phyloP scores from a whole-genome alignment of 139 green algal species.

The Chlamydomonas eustigma region DNA sequence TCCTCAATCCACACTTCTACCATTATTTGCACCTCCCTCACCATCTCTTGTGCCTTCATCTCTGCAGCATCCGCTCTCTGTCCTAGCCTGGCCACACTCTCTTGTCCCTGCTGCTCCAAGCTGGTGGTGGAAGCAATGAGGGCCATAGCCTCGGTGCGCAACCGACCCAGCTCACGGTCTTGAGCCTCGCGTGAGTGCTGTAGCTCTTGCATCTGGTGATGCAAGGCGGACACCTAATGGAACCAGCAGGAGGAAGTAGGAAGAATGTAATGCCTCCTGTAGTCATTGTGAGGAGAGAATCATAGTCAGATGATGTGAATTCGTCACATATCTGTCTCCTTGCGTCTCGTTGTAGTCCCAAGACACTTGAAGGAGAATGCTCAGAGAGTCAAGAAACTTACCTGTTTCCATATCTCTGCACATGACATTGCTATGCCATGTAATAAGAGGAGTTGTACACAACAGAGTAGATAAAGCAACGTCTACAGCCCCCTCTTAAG shows the following conservation, averaged over 20 bases:
- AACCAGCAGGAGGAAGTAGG: neutral
- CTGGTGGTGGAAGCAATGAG: constrained; percentile 27
- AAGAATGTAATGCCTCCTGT: neutral
- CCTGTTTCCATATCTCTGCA: too few species aligned
- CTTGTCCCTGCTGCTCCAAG: neutral
- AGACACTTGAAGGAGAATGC: too few species aligned
- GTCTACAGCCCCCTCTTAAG: too few species aligned
- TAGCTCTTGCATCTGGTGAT: constrained; percentile 45
- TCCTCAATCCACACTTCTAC: neutral
- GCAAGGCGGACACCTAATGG: constrained; percentile 40
- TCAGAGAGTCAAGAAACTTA: too few species aligned
- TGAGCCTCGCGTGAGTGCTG: constrained; percentile 31
- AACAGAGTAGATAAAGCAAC: too few species aligned
- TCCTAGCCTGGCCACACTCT: constrained; percentile 2
- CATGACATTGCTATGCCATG: too few species aligned
- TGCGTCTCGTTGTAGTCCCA: too few species aligned
- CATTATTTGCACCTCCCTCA: neutral
- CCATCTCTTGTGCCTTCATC: constrained; percentile 5
- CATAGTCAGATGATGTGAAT: neutral
- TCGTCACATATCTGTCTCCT: neutral
- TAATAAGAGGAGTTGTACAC: too few species aligned
- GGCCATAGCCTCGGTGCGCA: constrained; percentile 34
- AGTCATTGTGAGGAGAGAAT: neutral
- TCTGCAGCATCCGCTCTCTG: neutral
- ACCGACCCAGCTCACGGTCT: constrained; percentile 30